A percentile compares a stretch with the other conserved stretches of the same genome.
These are phyloP conservation scores for Nakaseomyces sp. DNA, from an alignment of 1,139 yeast genomes.

Conservation along the genomic window DNA sequence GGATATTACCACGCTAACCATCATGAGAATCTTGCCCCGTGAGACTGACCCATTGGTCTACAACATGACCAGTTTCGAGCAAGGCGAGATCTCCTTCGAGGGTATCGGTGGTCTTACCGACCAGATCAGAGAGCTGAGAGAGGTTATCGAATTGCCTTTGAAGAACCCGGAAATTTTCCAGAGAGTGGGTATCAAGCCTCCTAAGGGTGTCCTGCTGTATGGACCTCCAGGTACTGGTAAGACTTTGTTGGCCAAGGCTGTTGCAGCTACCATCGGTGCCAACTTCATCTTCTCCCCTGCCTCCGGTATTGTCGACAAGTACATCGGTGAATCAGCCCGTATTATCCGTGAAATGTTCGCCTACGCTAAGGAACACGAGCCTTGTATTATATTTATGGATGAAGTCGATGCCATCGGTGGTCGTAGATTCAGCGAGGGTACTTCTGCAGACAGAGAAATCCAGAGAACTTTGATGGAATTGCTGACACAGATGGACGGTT, in stretches of 20 bases:
- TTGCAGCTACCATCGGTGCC: conserved; percentile 97
- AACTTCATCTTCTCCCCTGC: conserved; percentile 97
- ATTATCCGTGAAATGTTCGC: conserved; percentile 97
- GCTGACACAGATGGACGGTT: conserved; percentile 98
- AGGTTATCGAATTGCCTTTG: conserved; percentile 93
- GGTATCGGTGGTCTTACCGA: conserved; percentile 97
- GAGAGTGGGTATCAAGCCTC: conserved; percentile 95
- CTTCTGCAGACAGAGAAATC: conserved; percentile 97
- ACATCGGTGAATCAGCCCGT: conserved; percentile 96
- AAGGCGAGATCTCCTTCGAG: conserved; percentile 89
- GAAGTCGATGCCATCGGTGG: conserved; percentile 99
- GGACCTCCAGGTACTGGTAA: conserved; percentile 99
- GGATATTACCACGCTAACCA: conserved; percentile 96
- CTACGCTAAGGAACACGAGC: conserved; percentile 96
- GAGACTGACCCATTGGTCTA: conserved; percentile 98
- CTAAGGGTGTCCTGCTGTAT: conserved; percentile 91
- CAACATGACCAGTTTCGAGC: conserved; percentile 96
- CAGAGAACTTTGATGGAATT: conserved; percentile 98
- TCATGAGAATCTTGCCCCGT: conserved; percentile 94
- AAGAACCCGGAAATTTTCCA: conserved; percentile 94
- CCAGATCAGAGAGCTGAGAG: conserved; percentile 92
- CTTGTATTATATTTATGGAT: conserved; percentile 98
- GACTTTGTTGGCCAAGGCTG: conserved; percentile 92
- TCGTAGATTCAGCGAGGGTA: conserved; percentile 95
- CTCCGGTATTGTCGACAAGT: conserved; percentile 95